Base-by-base conservation (phyloP, 192 early-diverging fungal species). In the Coemansia sp. region DNA sequence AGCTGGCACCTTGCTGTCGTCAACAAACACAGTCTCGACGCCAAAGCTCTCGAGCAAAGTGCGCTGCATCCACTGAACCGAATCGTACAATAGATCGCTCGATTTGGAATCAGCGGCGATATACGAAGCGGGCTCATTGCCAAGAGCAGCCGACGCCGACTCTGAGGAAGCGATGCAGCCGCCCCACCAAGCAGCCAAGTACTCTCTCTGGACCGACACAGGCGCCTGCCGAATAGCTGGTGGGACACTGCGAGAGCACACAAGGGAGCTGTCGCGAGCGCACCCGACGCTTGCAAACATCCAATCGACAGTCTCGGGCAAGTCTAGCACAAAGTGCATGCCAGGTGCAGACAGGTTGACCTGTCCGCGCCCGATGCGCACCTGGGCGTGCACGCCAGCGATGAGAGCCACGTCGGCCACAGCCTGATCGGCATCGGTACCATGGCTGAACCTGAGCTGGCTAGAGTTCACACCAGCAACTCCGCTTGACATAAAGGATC, bases 151-250 rank as follows among this genome's bases (percentile, higher is more conserved):
- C 18, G 50, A 37, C 6, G 31, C 12, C 9, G 23, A 20, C 50
- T 8, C 57, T 4, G 28, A 42, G 33, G 18, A 18, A 3, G 33
- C 36, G 13, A 48, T 12, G 28, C 36, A 41, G 36, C 69, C 33
- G 50, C 82, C 82, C 73, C 73, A 79, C 82, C 82, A 83, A 1
- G 82, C 76, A 1, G 82, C 82, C 14, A 83, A 53, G 28, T 70
- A 83, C 62, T 83, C 82, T 57, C 82, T 76, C 68, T 70, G 73
- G 38, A 83, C 82, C 2, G 77, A 74, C 12, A 13, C 35, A 1
- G 77, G 77, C 1, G 77, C 77, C 21, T 45, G 21, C 3, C 28
- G 23, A 33, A 80, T 58, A 8, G 10, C 36, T 6, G 13, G 31
- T 2, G 59, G 62, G 1, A 50, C 56, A 16, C 13, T 42, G 12